Evolutionary conservation across 371 early-diverging fungal species (phyloP).

Genomic region (Coemansia sp.): DNA sequence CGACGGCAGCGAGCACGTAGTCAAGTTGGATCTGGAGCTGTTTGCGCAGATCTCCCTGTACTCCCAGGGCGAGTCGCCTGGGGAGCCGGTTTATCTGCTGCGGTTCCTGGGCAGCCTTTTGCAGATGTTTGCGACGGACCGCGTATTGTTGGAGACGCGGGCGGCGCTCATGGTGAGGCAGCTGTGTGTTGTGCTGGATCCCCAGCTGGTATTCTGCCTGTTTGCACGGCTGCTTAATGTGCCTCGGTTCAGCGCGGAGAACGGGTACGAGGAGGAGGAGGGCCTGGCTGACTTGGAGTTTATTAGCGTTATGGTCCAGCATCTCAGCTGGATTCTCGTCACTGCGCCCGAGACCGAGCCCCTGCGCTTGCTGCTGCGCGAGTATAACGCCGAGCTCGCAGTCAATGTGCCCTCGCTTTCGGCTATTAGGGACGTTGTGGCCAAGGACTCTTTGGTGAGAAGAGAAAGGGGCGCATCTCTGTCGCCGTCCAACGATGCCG

Average conservation of each 20-base stretch:
- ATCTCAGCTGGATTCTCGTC: slow-evolving; percentile 85
- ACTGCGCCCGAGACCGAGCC: slow-evolving; percentile 81
- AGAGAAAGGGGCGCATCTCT: too few relatives aligned
- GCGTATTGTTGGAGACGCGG: slow-evolving; percentile 80
- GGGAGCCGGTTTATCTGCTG: slow-evolving; percentile 60
- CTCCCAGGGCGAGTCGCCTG: slow-evolving; percentile 51
- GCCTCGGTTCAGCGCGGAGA: slow-evolving; percentile 16
- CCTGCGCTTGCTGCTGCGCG: slow-evolving; percentile 30
- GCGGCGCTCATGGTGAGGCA: slow-evolving; percentile 88
- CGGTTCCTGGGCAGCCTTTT: slow-evolving; percentile 79
- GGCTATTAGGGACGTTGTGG: too few relatives aligned
- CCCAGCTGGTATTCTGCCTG: slow-evolving; percentile 83
- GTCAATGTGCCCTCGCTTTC: too few relatives aligned
- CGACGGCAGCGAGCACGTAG: slow-evolving; percentile 88
- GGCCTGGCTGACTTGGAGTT: slow-evolving; percentile 60
- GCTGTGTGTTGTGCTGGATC: slow-evolving; percentile 78
- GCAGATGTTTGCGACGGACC: slow-evolving; percentile 79
- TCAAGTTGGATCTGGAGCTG: slow-evolving; percentile 83
- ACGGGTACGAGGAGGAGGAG: neutral
- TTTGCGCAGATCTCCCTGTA: slow-evolving; percentile 91
- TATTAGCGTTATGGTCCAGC: slow-evolving; percentile 90
- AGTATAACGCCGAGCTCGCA: too few relatives aligned
- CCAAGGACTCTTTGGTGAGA: too few relatives aligned
- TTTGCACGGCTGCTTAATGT: slow-evolving; percentile 50
- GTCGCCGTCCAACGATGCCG: too few relatives aligned